Evolutionary conservation across 768 basidiomycete species (phyloP), one percentile per base, ranked within the genome.

Genomic region (Leccinum barrowsii): DNA sequence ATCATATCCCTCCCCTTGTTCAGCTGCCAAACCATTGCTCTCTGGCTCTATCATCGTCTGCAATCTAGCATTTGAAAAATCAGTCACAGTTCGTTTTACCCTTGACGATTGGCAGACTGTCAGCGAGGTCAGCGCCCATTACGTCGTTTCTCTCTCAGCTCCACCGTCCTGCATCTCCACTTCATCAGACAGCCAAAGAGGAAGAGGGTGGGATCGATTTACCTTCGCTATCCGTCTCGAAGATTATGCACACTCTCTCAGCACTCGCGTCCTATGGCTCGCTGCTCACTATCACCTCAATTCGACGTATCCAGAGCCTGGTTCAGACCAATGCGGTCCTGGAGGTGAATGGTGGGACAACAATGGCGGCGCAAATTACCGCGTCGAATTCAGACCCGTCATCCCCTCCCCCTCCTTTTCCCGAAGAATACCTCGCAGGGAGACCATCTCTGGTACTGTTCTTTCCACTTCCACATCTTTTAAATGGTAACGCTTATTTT

Each of bases 261-360:
- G 75, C 21, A 74, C 78, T 0, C 75, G 85, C 30, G 82, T 78
- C 2, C 69, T 91, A 54, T 87, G 78, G 78, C 75, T 90, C 15
- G 87, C 83, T 55, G 80, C 81, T 10, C 74, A 90, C 50, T 86
- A 80, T 67, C 65, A 70, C 30, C 66, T 74, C 52, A 3, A 37
- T 19, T 62, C 66, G 1, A 59, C 61, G 19, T 63, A 62, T 51
- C 71, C 65, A 0, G 50, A 34, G 8, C 65, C 62, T 54, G 60
- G 62, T 2, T 62, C 55, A 17, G 32, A 26, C 10, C n/a, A 67
- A 66, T 65, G 74, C 67, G 72, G 80, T 66, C 67, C 73, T 7
- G 82, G 79, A 17, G 82, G 82, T 1, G 95, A 98, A 75, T 90
- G 88, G 81, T 98, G 96, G 96, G 96, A 98, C 75, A 95, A 94